Evolutionary conservation across 2,329 filamentous ascomycete genomes (phyloP).

Genomic region (Phialocephala sp.): DNA sequence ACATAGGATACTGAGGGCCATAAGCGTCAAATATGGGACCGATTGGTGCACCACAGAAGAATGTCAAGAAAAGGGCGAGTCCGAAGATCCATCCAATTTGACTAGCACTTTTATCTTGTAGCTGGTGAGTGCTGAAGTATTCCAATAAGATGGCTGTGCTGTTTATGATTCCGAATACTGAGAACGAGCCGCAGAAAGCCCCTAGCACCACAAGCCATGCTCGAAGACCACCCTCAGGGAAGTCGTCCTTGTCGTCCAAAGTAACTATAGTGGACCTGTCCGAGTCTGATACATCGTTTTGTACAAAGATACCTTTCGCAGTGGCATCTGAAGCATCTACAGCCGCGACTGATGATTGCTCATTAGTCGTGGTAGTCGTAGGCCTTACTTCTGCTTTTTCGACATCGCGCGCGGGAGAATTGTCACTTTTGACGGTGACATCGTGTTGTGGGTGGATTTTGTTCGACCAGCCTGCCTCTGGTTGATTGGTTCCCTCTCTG

Average conservation of each 20-base stretch:
- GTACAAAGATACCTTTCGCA: slow-evolving; percentile 26
- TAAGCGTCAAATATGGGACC: slow-evolving; percentile 74
- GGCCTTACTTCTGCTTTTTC: slow-evolving; percentile 29
- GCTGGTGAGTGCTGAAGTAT: slow-evolving; percentile 66
- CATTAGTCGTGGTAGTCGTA: slow-evolving; percentile 13
- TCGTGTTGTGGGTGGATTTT: slow-evolving; percentile 37
- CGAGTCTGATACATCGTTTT: slow-evolving; percentile 21
- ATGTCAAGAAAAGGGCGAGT: slow-evolving; percentile 70
- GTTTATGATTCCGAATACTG: slow-evolving; percentile 68
- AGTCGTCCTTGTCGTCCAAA: slow-evolving; percentile 46
- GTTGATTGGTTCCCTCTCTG: slow-evolving; percentile 37
- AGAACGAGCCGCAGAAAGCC: slow-evolving; percentile 65
- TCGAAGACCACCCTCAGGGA: slow-evolving; percentile 69
- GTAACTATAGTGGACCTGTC: slow-evolving; percentile 24
- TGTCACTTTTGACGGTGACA: slow-evolving; percentile 15
- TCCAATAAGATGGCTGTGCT: slow-evolving; percentile 66
- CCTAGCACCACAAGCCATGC: slow-evolving; percentile 72
- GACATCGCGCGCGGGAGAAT: slow-evolving; percentile 23
- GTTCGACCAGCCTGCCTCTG: slow-evolving; percentile 51
- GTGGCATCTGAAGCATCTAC: not conserved
- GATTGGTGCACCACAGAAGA: slow-evolving; percentile 71
- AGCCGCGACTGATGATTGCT: slow-evolving; percentile 20
- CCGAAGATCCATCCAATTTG: slow-evolving; percentile 64
- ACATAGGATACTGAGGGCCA: slow-evolving; percentile 56
- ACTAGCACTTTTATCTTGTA: slow-evolving; percentile 61